phyloP scores from a whole-genome alignment of 495 filamentous ascomycete genomes.

The Filosporella fistucella region DNA sequence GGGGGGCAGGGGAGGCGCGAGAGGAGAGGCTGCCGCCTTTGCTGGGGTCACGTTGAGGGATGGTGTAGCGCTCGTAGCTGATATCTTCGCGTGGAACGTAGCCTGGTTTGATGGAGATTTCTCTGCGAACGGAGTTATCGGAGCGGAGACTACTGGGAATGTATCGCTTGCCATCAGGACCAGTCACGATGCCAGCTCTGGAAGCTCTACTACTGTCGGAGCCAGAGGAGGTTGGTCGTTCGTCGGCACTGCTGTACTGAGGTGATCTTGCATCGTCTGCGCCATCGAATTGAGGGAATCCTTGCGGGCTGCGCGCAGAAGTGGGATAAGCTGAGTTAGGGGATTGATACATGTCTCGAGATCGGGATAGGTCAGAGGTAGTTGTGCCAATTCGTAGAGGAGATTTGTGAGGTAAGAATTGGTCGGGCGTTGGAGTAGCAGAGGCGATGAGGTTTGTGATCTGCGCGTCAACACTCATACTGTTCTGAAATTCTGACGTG shows the following conservation, averaged over 20 bases:
- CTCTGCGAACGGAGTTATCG: neutral
- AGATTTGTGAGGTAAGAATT: too few relatives aligned
- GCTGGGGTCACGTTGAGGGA: neutral
- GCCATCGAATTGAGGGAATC: too few relatives aligned
- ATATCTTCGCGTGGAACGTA: conserved; percentile 7
- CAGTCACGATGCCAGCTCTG: conserved; percentile 1
- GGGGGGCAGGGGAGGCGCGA: neutral
- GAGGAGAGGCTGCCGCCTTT: neutral
- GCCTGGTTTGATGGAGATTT: conserved; percentile 3
- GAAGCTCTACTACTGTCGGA: neutral
- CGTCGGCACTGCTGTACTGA: conserved; percentile 1
- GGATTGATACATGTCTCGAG: too few relatives aligned
- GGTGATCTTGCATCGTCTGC: neutral
- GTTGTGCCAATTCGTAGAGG: too few relatives aligned
- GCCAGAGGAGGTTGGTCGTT: neutral
- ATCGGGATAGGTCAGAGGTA: too few relatives aligned
- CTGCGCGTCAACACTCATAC: too few relatives aligned
- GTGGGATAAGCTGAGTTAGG: too few relatives aligned
- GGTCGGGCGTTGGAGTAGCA: too few relatives aligned
- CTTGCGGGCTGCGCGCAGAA: too few relatives aligned
- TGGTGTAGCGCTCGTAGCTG: conserved; percentile 1
- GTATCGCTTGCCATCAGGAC: neutral
- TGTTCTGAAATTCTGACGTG: too few relatives aligned
- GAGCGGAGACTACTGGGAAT: neutral
- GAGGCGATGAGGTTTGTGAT: too few relatives aligned